Conservation (phyloP, 345 rosid species). For the Murraya paniculata region DNA sequence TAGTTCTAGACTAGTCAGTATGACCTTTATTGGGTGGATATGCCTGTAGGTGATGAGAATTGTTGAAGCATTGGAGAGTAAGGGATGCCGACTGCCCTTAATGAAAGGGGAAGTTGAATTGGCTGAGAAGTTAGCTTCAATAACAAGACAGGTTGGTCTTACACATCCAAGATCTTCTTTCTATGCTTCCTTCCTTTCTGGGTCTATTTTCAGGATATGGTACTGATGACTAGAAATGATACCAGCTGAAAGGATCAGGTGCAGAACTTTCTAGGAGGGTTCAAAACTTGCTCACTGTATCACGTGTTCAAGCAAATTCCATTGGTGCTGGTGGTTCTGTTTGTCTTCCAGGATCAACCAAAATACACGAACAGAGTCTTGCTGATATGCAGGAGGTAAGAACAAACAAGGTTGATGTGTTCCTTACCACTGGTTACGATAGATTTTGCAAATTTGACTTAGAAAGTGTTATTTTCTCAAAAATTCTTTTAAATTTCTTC, state of each 20-base stretch:
- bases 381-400: conserved; percentile 94
- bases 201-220: neutral
- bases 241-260: conserved; percentile 93
- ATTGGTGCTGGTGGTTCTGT: conserved; percentile 57
- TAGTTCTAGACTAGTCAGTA: neutral
- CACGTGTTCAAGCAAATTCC: conserved; percentile 74
- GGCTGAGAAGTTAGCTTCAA: conserved; percentile 73
- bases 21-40: conserved; percentile 12
- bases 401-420: neutral
- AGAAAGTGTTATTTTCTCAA: neutral
- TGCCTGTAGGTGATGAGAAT: conserved; percentile 77
- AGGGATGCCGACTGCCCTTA: conserved; percentile 80
- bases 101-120: conserved; percentile 86
- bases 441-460: neutral
- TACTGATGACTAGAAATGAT: conserved; percentile 24
- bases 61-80: conserved; percentile 85
- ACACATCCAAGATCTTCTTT: conserved; percentile 4
- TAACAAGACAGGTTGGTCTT: conserved; percentile 72
- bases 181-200: neutral
- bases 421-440: neutral
- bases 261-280: conserved; percentile 96
- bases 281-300: conserved; percentile 65
- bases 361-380: conserved; percentile 92
- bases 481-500: neutral
- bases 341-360: conserved; percentile 89